Evolutionary conservation across 2,329 filamentous ascomycete genomes (phyloP).

Genomic region (Epichloe sp.): DNA sequence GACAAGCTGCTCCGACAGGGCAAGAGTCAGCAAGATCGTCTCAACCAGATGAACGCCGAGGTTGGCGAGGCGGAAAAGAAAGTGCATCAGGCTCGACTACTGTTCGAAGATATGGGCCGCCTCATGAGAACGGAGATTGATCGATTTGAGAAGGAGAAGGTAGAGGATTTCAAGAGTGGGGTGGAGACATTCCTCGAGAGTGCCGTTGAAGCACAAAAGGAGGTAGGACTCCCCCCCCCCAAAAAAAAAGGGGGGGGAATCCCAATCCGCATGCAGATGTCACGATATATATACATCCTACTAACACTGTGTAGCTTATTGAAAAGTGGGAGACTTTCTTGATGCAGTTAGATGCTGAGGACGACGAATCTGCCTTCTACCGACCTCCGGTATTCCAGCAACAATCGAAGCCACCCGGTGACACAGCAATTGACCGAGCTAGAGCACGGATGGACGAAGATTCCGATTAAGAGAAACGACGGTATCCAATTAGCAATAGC

Average conservation of each 20-base stretch:
- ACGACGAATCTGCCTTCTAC: slow-evolving; percentile 62
- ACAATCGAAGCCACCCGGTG: slow-evolving; percentile 34
- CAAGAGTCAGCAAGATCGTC: slow-evolving; percentile 86
- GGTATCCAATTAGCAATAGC: slow-evolving; percentile 3
- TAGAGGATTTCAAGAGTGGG: slow-evolving; percentile 96
- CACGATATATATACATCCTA: not conserved
- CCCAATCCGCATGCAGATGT: not conserved
- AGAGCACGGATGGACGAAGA: slow-evolving; percentile 43
- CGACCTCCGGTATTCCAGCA: slow-evolving; percentile 45
- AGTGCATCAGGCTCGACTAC: slow-evolving; percentile 73
- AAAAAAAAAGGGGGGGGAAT: no score
- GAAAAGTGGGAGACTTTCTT: slow-evolving; percentile 99
- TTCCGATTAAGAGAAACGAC: slow-evolving; percentile 33
- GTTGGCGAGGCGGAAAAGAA: slow-evolving; percentile 91
- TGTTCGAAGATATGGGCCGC: slow-evolving; percentile 96
- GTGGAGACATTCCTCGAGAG: slow-evolving; percentile 97
- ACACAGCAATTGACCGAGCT: slow-evolving; percentile 48
- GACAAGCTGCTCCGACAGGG: slow-evolving; percentile 94
- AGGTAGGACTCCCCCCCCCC: slow-evolving; percentile 44
- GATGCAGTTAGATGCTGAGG: slow-evolving; percentile 87
- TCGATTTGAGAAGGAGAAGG: slow-evolving; percentile 91
- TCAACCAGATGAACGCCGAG: slow-evolving; percentile 85
- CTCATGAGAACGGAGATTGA: slow-evolving; percentile 86
- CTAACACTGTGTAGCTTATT: slow-evolving; percentile 34
- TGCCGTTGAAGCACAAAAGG: slow-evolving; percentile 95